phyloP scores from a whole-genome alignment of 2,329 filamentous ascomycete genomes.

The Alternaria incomplexa region DNA sequence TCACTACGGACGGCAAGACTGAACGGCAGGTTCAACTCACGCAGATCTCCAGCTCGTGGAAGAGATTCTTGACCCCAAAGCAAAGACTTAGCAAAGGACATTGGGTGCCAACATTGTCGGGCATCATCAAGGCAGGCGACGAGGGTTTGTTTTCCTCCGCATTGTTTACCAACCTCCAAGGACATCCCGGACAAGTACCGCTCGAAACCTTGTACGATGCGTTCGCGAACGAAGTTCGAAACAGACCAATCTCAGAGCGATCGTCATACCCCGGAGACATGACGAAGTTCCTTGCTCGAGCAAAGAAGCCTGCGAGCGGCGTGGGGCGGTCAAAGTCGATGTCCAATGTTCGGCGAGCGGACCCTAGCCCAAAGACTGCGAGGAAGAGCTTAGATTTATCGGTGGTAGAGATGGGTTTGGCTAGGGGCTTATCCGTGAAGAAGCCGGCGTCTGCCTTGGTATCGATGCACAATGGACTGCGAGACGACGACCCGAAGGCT shows the following conservation, averaged over 20 bases:
- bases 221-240: constrained; percentile 33
- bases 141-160: constrained; percentile 36
- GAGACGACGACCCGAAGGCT: constrained; percentile 3
- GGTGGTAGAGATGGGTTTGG: constrained; percentile 18
- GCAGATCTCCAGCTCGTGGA: constrained; percentile 26
- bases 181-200: constrained; percentile 27
- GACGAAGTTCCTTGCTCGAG: constrained; percentile 27
- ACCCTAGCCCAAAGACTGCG: constrained; percentile 12
- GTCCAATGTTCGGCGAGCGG: constrained; percentile 16
- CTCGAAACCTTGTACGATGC: constrained; percentile 35
- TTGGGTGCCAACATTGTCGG: constrained; percentile 37
- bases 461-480: constrained; percentile 16
- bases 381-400: constrained; percentile 29
- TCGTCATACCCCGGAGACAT: constrained; percentile 32
- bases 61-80: constrained; percentile 27
- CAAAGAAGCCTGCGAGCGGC: constrained; percentile 14
- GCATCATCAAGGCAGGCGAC: constrained; percentile 43
- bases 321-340: constrained; percentile 27
- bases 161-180: constrained; percentile 32
- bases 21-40: constrained; percentile 19
- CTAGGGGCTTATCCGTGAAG: constrained; percentile 25
- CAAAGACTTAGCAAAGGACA: constrained; percentile 15
- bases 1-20: constrained; percentile 14
- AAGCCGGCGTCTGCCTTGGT: constrained; percentile 17
- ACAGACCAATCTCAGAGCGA: constrained; percentile 26